phyloP scores from a whole-genome alignment of 208 protist species.

The Naegleria lovaniensis region DNA sequence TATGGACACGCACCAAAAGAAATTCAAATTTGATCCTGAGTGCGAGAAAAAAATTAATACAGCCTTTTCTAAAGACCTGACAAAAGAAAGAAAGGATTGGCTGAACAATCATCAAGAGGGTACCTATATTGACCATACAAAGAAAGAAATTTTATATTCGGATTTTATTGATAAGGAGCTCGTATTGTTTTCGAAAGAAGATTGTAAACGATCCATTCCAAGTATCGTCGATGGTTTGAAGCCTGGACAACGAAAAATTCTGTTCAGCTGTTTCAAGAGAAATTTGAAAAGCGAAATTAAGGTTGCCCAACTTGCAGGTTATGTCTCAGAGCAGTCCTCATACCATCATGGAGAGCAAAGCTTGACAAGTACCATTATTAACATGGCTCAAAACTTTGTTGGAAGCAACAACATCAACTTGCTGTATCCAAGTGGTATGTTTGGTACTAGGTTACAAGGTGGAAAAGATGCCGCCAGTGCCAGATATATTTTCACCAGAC shows the following conservation, averaged over 20 bases:
- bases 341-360: slow-evolving; percentile 99
- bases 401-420: slow-evolving; percentile 99
- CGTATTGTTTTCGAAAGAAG: slow-evolving; percentile 96
- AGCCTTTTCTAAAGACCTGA: slow-evolving; percentile 95
- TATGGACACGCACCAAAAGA: slow-evolving; percentile 89
- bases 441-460: slow-evolving; percentile 95
- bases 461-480: slow-evolving; percentile 96
- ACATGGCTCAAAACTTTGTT: slow-evolving; percentile 96
- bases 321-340: slow-evolving; percentile 96
- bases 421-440: slow-evolving; percentile 94
- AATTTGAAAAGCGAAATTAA: slow-evolving; percentile 97
- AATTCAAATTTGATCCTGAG: slow-evolving; percentile 76
- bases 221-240: slow-evolving; percentile 98
- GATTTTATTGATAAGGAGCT: slow-evolving; percentile 99
- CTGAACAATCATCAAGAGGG: slow-evolving; percentile 80
- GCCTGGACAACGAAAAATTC: slow-evolving; percentile 98
- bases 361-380: slow-evolving; percentile 95
- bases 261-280: slow-evolving; percentile 99
- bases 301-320: slow-evolving; percentile 98
- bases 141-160: slow-evolving; percentile 71
- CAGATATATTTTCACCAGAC: slow-evolving; percentile 98
- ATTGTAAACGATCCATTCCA: slow-evolving; percentile 86
- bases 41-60: slow-evolving; percentile 85
- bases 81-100: slow-evolving; percentile 97
- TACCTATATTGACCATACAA: slow-evolving; percentile 80